Base-by-base conservation (phyloP, 2,329 filamentous ascomycete species). In the Tolypocladium nubicola region DNA sequence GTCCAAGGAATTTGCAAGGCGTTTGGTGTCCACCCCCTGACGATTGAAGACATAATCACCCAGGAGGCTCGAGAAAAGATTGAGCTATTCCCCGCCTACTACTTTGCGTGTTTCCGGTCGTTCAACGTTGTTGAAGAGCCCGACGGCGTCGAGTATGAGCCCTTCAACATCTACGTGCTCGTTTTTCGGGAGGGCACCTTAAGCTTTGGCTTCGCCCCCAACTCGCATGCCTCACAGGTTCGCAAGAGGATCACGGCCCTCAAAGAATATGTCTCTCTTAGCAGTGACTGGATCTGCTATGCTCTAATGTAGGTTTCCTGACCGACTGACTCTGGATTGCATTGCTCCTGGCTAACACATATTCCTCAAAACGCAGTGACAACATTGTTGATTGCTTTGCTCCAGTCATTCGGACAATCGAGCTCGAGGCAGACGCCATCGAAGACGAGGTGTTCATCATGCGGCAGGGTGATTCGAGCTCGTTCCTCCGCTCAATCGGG, bases 251-350 rank as follows among this genome's bases (percentile, higher is more conserved):
- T 99, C 66, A 87, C 90, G 30, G 88, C 90, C 64, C 79, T 99
- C 57, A 93, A 96, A 68, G 94, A 99, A 68, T 97, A 97, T 68
- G 89, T 97, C 65, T 87, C 92, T 60, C 80, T 99, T 43, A 96
- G 90, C 69, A 92, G 91, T 64, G 94, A 99, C 73, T 99, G 95
- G 93, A 95, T 97, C 65, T 99, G 94, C 77, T 99, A 99, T 70
- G 94, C 94, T 49, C 81, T 99, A 68, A 97, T 99, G 87, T 90
- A 78, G 79, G 86, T 76, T 14, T 40, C 26, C 19, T 45, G 21
- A 3, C 26, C 38, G 9, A 33, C 33, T 40, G 16, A 16, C 26
- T 21, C n/a, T 11, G 23, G 33, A 21, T n/a, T 7, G 30, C 30
- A 23, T 23, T 21, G 16, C 13, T 3, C 5, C 19, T 6, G 26